Evolutionary conservation across 169 alveolate genomes (phyloP).

Genomic region (Plasmodium relictum): DNA sequence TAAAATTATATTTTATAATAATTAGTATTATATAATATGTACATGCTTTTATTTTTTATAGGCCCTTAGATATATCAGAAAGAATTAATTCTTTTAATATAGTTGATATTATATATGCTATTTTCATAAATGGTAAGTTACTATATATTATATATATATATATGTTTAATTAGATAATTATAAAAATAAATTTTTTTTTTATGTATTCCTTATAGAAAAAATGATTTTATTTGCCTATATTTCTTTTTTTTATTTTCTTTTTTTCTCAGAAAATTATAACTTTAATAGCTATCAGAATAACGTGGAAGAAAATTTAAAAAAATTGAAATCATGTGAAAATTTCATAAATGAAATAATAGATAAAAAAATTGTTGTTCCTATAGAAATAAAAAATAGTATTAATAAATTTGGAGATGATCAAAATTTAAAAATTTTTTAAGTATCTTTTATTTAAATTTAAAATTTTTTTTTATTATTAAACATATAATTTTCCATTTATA

Average conservation of each 20-base stretch:
- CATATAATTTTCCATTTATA: background rate
- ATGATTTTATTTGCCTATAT: background rate
- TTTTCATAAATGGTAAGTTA: conserved; percentile 43
- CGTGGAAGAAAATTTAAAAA: conserved; percentile 30
- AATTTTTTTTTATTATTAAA: background rate
- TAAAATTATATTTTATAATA: background rate
- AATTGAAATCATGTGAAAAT: conserved; percentile 16
- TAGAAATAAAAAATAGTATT: conserved; percentile 20
- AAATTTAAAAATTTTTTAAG: background rate
- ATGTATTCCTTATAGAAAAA: too few species aligned
- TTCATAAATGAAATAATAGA: conserved; percentile 23
- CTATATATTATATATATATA: background rate
- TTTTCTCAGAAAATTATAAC: conserved; percentile 34
- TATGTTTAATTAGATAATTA: background rate
- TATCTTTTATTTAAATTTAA: background rate
- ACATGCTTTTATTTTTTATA: background rate
- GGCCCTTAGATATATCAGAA: conserved; percentile 37
- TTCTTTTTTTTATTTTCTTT: background rate
- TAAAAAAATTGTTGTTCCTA: conserved; percentile 38
- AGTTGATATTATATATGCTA: conserved; percentile 40
- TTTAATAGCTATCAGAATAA: conserved; percentile 47
- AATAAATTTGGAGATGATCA: conserved; percentile 3
- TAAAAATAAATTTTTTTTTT: background rate
- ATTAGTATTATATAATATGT: background rate
- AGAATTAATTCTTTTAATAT: conserved; percentile 34